Conservation (phyloP, 1,139 yeast genomes). For the Entelexis sorbosivorans region DNA sequence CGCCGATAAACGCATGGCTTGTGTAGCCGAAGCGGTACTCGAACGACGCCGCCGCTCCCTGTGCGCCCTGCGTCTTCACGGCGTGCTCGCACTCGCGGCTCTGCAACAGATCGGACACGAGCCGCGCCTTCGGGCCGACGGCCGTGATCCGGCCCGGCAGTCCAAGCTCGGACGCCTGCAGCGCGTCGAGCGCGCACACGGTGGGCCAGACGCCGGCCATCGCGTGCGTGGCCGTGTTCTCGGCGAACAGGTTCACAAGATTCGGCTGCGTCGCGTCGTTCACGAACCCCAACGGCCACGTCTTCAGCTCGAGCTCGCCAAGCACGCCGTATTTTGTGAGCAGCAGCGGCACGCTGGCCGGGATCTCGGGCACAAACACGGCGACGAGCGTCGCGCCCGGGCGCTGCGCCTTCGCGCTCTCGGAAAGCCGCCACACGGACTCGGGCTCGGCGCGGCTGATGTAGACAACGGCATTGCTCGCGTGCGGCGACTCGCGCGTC, state of each 20-base stretch:
- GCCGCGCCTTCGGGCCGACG: constrained; percentile 39
- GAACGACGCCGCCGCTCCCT: neutral
- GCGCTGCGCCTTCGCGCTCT: neutral
- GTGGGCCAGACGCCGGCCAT: constrained; percentile 24
- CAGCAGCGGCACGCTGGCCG: constrained; percentile 29
- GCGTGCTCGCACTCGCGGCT: constrained; percentile 21
- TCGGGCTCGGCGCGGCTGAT: constrained; percentile 23
- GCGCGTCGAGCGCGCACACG: constrained; percentile 34
- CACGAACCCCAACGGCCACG: constrained; percentile 31
- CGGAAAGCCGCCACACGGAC: constrained; percentile 24
- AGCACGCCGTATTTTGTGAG: constrained; percentile 31
- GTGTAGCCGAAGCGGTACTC: constrained; percentile 27
- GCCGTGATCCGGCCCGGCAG: constrained; percentile 37
- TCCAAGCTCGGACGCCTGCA: constrained; percentile 29
- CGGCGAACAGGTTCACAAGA: constrained; percentile 6
- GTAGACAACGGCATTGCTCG: constrained; percentile 21
- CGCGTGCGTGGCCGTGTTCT: constrained; percentile 4
- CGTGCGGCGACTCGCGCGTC: neutral
- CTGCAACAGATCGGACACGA: constrained; percentile 34
- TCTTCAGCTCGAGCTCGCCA: constrained; percentile 32
- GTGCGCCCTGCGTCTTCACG: constrained; percentile 6
- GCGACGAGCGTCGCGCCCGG: constrained; percentile 21
- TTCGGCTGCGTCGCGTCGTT: constrained; percentile 27
- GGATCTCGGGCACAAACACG: constrained; percentile 30
- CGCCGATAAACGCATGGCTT: constrained; percentile 28